Base-by-base conservation (phyloP, 2,329 filamentous ascomycete species). In the Dothidotthia symphoricarpi region DNA sequence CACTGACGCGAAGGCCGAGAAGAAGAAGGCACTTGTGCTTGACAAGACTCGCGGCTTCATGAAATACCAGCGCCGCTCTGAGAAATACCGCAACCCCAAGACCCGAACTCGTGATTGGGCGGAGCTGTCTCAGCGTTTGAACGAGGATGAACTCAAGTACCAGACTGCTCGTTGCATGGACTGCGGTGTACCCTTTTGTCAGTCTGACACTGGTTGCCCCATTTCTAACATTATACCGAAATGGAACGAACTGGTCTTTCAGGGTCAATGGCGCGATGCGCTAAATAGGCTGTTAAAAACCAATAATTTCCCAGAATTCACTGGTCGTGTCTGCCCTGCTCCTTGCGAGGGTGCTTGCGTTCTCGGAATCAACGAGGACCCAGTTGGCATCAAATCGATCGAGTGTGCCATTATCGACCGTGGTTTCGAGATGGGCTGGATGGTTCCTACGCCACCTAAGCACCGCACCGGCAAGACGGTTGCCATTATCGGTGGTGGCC, bases 251-350 rank as follows among this genome's bases (percentile, higher is more conserved):
- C 49, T 95, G 7, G 80, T 94, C 0, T 64, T 65, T 42, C 47
- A 48, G 14, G 45, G 48, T 31, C 83, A 94, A 47, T 97, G 91
- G 91, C 80, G 83, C 54, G 90, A 96, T 69, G 91, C 91, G 16
- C 81, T 96, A 3, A 91, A 95, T 70, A 81, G 88, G 43, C 77
- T 97, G 9, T 75, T 96, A 36, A 91, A 94, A 86, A 96, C 91
- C 51, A 96, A 97, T 75, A 96, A 96, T 72, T 96, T 97, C 77
- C 91, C 91, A 3, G 91, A 97, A 66, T 96, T 96, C 69, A 97
- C 91, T 55, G 91, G 91, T 39, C 90, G 91, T 74, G 91, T 96
- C 42, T 97, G 91, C 70, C 91, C 91, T 42, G 91, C 91, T 61
- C 91, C 91, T 69, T 97, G 91, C 59, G 91, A 97, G 69, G 91